Evolutionary conservation across 169 alveolate species (phyloP).

Genomic region (Eimeria maxima): DNA sequence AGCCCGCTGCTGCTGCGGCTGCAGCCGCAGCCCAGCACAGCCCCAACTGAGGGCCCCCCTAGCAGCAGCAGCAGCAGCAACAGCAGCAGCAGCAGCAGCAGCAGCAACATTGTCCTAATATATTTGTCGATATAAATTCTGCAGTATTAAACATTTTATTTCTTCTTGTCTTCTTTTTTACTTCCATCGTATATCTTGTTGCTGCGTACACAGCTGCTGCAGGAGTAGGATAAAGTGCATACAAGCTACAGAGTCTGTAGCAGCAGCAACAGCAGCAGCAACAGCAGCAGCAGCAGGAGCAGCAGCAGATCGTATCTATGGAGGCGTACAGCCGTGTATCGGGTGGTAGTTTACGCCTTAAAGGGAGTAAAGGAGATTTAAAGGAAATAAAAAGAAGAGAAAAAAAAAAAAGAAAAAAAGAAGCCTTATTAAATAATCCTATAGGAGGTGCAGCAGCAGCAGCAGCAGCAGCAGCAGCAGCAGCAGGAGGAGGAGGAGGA

Average conservation of each 20-base stretch:
- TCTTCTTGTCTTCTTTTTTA: too few species aligned
- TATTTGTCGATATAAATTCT: not conserved
- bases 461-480: not conserved
- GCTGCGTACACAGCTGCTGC: too few species aligned
- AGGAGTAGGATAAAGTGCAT: too few species aligned
- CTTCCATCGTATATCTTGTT: too few species aligned
- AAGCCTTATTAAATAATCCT: not conserved
- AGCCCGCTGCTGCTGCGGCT: too few species aligned
- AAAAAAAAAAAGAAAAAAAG: too few species aligned
- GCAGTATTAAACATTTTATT: too few species aligned
- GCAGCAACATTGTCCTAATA: not conserved
- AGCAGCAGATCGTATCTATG: not conserved
- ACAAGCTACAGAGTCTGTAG: not conserved
- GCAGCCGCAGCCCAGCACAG: not conserved
- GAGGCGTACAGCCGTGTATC: not conserved
- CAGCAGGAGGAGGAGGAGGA: not conserved
- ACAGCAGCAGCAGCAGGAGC: slow-evolving; percentile 13
- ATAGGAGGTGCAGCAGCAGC: not conserved
- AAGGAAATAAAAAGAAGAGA: too few species aligned
- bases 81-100: slow-evolving; percentile 42
- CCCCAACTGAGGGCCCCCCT: not conserved
- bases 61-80: not conserved
- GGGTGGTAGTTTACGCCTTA: not conserved
- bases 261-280: slow-evolving; percentile 19
- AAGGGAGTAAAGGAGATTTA: not conserved